A percentile compares a stretch with the other conserved stretches of the same genome.
phyloP scores from a whole-genome alignment of 1,139 yeast species.

The Sugiyamaella japonica region DNA sequence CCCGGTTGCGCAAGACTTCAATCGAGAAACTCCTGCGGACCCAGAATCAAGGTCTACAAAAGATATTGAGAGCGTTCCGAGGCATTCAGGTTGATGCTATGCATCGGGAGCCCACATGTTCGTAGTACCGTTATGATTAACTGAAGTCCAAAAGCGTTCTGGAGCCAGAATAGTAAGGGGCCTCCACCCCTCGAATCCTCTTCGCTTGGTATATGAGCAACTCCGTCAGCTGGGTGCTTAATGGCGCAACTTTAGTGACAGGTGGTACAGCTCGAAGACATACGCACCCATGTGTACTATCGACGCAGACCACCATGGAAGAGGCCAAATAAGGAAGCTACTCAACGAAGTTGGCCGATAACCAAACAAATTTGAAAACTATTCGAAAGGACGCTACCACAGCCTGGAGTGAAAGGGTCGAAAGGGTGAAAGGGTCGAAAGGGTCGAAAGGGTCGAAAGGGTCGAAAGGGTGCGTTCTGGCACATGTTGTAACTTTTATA shows the following conservation, averaged over 20 bases:
- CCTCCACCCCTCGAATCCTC: conserved; percentile 2
- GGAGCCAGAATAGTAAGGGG: neutral
- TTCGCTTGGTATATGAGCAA: neutral
- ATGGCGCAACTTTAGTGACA: neutral
- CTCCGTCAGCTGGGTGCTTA: neutral
- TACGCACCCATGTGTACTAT: neutral
- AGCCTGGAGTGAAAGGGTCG: neutral
- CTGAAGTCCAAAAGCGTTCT: neutral
- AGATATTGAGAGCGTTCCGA: neutral
- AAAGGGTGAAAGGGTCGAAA: neutral
- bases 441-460: neutral
- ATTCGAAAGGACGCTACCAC: neutral
- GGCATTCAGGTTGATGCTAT: neutral
- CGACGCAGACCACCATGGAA: neutral
- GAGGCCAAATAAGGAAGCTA: neutral
- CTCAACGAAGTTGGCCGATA: neutral
- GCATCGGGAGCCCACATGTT: neutral
- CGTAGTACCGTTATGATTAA: neutral
- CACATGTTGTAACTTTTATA: neutral
- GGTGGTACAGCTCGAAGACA: neutral
- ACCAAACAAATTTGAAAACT: neutral
- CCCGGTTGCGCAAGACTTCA: neutral
- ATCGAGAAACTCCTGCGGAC: neutral
- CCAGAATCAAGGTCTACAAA: neutral
- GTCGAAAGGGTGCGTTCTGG: neutral